Evolutionary conservation across 371 early-diverging fungal genomes (phyloP), one percentile per base, ranked within the genome.

Genomic region (Mucor piriformis): DNA sequence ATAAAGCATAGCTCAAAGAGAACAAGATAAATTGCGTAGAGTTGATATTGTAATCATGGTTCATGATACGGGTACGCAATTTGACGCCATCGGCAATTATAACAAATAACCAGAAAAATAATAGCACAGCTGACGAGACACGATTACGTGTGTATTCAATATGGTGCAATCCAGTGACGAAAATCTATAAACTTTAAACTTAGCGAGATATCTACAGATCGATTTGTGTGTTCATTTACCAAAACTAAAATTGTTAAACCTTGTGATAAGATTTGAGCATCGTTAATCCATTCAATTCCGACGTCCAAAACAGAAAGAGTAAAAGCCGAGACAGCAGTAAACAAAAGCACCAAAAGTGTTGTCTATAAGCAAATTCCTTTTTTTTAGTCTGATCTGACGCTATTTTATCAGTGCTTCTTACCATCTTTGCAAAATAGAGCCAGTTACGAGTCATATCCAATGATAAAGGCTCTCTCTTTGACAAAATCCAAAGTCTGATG

Each of bases 91-190:
- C 61, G 1, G 67, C 70, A 16, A 79, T 38, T 11, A 85, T 58
- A 3, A 77, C 74, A 40, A 88, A 76, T n/a, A 92, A 69, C 94
- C 93, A 94, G 64, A 83, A 93, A 50, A 94, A 79, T 50, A 92
- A 71, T 23, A 95, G 79, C 3, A 85, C 73, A 11, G 86, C 82
- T 0, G 93, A 92, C 0, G 91, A 73, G 8, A 87, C 71, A 32
- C 83, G 72, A 56, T 83, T 86, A 10, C 85, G 76, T 10, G 81
- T 80, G 59, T 88, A 90, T 61, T 93, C 91, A 21, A 81, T 53
- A 67, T 87, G 83, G 55, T 91, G 88, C 49, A 91, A 70, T 7
- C 72, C 70, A 3, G 76, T 66, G 0, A 88, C 89, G 54, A 89
- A 72, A 0, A 72, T 47, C 66, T 83, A 77, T 7, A 24, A 24